A percentile compares a stretch with the other conserved stretches of the same genome.
phyloP scores from a whole-genome alignment of 805 yeast species.

The Candida ficus region DNA sequence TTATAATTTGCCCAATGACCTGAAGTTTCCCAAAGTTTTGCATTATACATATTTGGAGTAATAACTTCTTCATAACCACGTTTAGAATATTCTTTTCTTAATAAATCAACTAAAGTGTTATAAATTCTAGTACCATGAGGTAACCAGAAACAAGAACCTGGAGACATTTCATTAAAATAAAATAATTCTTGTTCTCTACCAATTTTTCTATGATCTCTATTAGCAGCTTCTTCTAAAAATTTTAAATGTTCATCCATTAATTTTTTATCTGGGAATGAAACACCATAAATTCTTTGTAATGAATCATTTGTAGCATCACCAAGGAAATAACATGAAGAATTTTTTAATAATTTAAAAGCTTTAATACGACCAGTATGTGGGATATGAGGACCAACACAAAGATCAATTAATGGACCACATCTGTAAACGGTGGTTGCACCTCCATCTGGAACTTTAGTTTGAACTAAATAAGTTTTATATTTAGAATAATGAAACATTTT shows the following conservation, averaged over 20 bases:
- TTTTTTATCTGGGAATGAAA: conserved; percentile 97
- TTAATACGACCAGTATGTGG: conserved; percentile 97
- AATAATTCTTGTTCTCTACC: conserved; percentile 96
- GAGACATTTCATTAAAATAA: conserved; percentile 93
- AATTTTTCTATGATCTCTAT: conserved; percentile 92
- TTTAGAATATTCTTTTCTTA: conserved; percentile 80
- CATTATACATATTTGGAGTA: conserved; percentile 97
- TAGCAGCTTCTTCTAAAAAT: conserved; percentile 92
- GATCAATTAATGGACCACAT: conserved; percentile 95
- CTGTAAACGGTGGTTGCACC: conserved; percentile 95
- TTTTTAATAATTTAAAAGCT: conserved; percentile 89
- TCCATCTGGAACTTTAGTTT: conserved; percentile 90
- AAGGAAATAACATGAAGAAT: conserved; percentile 92
- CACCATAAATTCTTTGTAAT: conserved; percentile 95
- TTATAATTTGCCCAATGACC: conserved; percentile 99
- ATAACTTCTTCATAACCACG: conserved; percentile 98
- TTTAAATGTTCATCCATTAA: conserved; percentile 91
- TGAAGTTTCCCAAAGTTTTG: conserved; percentile 97
- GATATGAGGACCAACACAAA: conserved; percentile 96
- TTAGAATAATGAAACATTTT: conserved; percentile 94
- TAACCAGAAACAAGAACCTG: conserved; percentile 97
- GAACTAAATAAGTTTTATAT: conserved; percentile 85
- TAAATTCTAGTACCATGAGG: conserved; percentile 99
- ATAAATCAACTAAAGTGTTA: conserved; percentile 73
- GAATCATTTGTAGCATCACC: conserved; percentile 94